Conservation (phyloP, 768 basidiomycete species). For the Suillus hirtellus region DNA sequence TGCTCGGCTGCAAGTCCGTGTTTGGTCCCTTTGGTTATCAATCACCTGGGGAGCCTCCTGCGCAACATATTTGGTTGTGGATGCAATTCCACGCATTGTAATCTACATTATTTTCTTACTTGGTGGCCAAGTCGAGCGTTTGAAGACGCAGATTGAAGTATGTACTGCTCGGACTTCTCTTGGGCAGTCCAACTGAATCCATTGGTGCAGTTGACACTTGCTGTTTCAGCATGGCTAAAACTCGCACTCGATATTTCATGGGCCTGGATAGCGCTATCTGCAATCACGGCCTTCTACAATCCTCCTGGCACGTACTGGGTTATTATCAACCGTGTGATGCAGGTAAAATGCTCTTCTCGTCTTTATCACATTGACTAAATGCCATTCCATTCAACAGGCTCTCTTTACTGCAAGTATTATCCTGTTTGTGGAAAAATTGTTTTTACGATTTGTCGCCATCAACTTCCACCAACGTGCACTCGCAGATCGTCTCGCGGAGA, state of each 20-base stretch:
- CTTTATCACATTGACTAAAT: constrained; percentile 14
- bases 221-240: constrained; percentile 73
- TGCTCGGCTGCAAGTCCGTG: constrained; percentile 56
- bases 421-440: constrained; percentile 55
- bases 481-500: constrained; percentile 71
- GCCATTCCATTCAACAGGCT: constrained; percentile 31
- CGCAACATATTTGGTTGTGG: constrained; percentile 62
- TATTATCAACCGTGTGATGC: constrained; percentile 68
- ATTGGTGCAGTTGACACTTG: constrained; percentile 54
- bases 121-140: constrained; percentile 62
- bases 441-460: constrained; percentile 76
- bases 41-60: constrained; percentile 66
- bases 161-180: constrained; percentile 13
- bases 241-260: constrained; percentile 63
- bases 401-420: constrained; percentile 46
- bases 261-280: constrained; percentile 74
- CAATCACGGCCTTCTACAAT: constrained; percentile 54
- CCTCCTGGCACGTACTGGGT: constrained; percentile 70
- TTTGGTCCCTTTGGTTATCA: constrained; percentile 69
- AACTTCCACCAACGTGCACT: constrained; percentile 78
- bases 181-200: constrained; percentile 1
- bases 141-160: constrained; percentile 72
- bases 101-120: constrained; percentile 53
- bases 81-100: constrained; percentile 57
- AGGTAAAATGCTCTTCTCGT: constrained; percentile 40